Evolutionary conservation across 108 stramenopile genomes (phyloP).

Genomic region (Mayamaea pseudoterrestris): DNA sequence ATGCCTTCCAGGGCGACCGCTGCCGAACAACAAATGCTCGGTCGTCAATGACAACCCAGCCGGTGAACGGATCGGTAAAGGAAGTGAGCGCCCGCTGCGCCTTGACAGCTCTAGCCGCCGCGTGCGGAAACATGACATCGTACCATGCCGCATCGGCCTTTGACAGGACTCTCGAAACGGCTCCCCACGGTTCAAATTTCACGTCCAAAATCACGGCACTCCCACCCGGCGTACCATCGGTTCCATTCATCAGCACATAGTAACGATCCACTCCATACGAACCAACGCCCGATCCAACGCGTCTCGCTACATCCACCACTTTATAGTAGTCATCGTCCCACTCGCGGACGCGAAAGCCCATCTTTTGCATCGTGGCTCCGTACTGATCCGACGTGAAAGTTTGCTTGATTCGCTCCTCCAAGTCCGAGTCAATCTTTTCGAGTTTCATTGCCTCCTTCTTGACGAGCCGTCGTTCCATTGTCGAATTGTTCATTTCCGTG

Average conservation of each 20-base stretch:
- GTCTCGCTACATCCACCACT: slow-evolving; percentile 39
- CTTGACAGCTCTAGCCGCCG: slow-evolving; percentile 31
- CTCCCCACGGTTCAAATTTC: slow-evolving; percentile 36
- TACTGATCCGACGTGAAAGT: slow-evolving; percentile 33
- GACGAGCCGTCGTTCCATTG: slow-evolving; percentile 2
- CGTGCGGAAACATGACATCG: slow-evolving; percentile 29
- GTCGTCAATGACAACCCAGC: slow-evolving; percentile 28
- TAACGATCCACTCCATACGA: slow-evolving; percentile 51
- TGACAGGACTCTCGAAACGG: slow-evolving; percentile 21
- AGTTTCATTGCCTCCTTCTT: slow-evolving; percentile 22
- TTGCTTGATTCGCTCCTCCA: slow-evolving; percentile 17
- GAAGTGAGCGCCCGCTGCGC: slow-evolving; percentile 47
- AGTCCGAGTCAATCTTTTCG: neutral
- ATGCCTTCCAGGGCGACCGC: slow-evolving; percentile 44
- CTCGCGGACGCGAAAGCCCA: slow-evolving; percentile 41
- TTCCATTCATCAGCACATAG: slow-evolving; percentile 43
- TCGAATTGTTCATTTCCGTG: slow-evolving; percentile 16
- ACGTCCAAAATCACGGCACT: slow-evolving; percentile 41
- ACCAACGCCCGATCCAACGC: slow-evolving; percentile 42
- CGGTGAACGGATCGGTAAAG: slow-evolving; percentile 45
- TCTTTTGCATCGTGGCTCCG: slow-evolving; percentile 44
- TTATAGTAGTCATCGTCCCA: slow-evolving; percentile 36
- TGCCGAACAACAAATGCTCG: slow-evolving; percentile 35
- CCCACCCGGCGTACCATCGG: slow-evolving; percentile 15
- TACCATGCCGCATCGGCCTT: slow-evolving; percentile 36